These are phyloP conservation scores for Apiospora aurea DNA, from an alignment of 2,329 filamentous ascomycete genomes.

Conservation along the genomic window DNA sequence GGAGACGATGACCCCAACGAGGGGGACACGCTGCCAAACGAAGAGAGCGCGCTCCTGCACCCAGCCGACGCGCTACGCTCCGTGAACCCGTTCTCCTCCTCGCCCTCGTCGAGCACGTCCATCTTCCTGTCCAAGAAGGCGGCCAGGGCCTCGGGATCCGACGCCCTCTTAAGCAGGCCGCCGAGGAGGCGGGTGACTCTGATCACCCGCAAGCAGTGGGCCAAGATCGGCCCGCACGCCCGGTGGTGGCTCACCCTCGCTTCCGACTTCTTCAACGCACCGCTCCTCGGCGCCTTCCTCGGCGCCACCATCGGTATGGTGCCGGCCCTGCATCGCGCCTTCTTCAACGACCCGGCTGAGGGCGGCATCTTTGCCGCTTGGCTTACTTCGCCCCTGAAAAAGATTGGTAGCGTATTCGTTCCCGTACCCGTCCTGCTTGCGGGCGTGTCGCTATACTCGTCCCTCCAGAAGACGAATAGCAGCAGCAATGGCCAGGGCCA, in stretches of 20 bases:
- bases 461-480: constrained; percentile 44
- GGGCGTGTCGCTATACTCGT: constrained; percentile 68
- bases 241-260: constrained; percentile 46
- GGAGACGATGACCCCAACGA: constrained; percentile 33
- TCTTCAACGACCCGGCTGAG: constrained; percentile 63
- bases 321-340: constrained; percentile 64
- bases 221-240: constrained; percentile 32
- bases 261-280: constrained; percentile 64
- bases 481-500: constrained; percentile 44
- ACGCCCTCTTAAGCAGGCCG: neutral
- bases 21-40: constrained; percentile 43
- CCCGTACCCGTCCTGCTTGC: constrained; percentile 71
- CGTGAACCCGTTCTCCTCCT: constrained; percentile 30
- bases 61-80: constrained; percentile 27
- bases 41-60: constrained; percentile 59
- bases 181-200: constrained; percentile 38
- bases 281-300: constrained; percentile 64
- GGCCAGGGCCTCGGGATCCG: constrained; percentile 23
- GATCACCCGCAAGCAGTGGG: constrained; percentile 39
- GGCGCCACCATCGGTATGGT: constrained; percentile 67
- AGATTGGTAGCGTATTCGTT: constrained; percentile 69
- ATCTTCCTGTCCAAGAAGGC: constrained; percentile 42
- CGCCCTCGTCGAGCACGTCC: constrained; percentile 25
- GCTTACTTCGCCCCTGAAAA: constrained; percentile 67
- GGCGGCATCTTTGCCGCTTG: constrained; percentile 72